Evolutionary conservation across 805 yeast species (phyloP), one percentile per base, ranked within the genome.

Genomic region (Candida verbasci): DNA sequence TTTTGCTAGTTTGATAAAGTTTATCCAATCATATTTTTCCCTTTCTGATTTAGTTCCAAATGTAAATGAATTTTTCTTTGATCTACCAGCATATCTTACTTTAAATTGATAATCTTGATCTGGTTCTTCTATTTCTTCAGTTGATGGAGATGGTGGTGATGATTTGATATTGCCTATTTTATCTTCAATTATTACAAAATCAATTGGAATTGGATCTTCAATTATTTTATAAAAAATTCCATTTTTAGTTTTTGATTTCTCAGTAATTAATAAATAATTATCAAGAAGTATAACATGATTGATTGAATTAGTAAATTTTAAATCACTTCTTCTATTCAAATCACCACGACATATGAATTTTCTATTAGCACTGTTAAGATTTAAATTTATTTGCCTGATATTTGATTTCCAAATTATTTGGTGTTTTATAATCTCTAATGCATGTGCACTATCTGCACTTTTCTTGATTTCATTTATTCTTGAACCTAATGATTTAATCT

Each of bases 231-330:
- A 62, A 31, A 41, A 36, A 52, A 68, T 37, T 12, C 46, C 44
- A 17, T 23, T 27, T 29, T 46, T 50, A 30, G 69, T 72, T 7
- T 65, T 63, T 2, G 72, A 55, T 31, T 68, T 68, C 27, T 86
- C 81, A 1, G 86, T 80, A 1, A 86, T 70, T 22, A 86, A 50
- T 29, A 86, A 57, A 47, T 70, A 84, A 49, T 86, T 84, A 51
- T 86, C 95, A 35, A 86, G 58, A 20, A 86, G 58, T 14, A 85
- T 74, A 17, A 83, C 48, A 44, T 75, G 71, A 31, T 58, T 60
- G 0, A 70, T 62, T 6, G 65, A 60, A 26, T 83, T 68, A 26
- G 80, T 81, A 21, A 79, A 62, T 64, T 79, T 75, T 48, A 78
- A 61, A 33, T 82, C 93, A 10, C 86, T 78, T 40, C 80, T 77